phyloP scores from a whole-genome alignment of 108 stramenopile genomes.

The Cyclotella kingstonii region DNA sequence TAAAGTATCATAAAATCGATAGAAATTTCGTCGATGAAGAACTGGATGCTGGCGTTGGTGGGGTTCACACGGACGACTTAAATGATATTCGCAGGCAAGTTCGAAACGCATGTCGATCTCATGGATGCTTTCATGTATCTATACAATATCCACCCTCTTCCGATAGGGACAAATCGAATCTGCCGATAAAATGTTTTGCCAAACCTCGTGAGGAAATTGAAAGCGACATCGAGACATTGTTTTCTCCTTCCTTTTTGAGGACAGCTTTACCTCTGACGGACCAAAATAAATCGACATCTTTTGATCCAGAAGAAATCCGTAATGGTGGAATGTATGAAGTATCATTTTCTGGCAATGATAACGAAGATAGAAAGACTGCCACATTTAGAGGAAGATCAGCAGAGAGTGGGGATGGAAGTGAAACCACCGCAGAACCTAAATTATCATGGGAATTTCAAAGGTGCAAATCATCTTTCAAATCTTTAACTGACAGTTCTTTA shows the following conservation, averaged over 20 bases:
- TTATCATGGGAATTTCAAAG: conserved; percentile 49
- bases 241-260: conserved; percentile 23
- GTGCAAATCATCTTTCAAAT: conserved; percentile 7
- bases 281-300: conserved; percentile 1
- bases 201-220: conserved; percentile 4
- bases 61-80: background rate
- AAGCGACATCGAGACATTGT: conserved; percentile 24
- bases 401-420: conserved; percentile 40
- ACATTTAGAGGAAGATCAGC: conserved; percentile 51
- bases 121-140: conserved; percentile 45
- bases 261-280: background rate
- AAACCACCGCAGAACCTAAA: conserved; percentile 44
- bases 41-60: background rate
- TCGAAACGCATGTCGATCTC: conserved; percentile 31
- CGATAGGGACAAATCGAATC: background rate
- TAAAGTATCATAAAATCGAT: background rate
- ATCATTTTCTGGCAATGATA: background rate
- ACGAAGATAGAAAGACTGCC: conserved; percentile 6
- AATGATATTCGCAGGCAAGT: conserved; percentile 8
- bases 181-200: conserved; percentile 11
- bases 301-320: conserved; percentile 3
- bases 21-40: background rate
- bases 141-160: conserved; percentile 2
- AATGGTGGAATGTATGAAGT: conserved; percentile 16
- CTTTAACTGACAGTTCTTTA: background rate